Conservation (phyloP, 2,329 filamentous ascomycete species). For the Dryadomyces quercivorus region DNA sequence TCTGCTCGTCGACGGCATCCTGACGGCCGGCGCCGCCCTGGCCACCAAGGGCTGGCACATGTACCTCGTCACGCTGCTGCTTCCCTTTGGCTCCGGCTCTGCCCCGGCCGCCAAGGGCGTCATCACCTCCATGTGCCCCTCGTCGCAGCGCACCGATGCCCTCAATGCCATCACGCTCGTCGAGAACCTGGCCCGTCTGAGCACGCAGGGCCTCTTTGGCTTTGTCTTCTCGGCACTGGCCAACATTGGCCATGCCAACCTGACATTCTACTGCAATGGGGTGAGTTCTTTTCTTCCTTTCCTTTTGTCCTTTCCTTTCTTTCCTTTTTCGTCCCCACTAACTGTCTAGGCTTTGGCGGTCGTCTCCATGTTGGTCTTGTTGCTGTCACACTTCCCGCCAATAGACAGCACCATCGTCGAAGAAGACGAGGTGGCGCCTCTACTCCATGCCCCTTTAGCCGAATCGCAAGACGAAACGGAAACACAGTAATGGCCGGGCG, state of each 20-base stretch:
- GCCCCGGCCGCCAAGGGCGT: conserved; percentile 59
- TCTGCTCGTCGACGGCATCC: conserved; percentile 48
- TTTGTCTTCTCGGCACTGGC: conserved; percentile 54
- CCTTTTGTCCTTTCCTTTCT: neutral
- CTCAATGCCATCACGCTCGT: conserved; percentile 57
- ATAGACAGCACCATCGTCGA: conserved; percentile 22
- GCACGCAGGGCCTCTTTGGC: conserved; percentile 54
- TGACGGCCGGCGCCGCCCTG: conserved; percentile 52
- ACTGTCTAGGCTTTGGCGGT: conserved; percentile 37
- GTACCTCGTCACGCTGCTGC: conserved; percentile 50
- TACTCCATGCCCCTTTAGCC: neutral
- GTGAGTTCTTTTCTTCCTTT: conserved; percentile 22
- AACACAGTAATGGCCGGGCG: neutral
- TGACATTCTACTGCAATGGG: conserved; percentile 58
- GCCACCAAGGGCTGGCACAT: conserved; percentile 55
- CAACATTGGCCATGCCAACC: conserved; percentile 41
- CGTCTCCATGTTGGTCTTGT: conserved; percentile 25
- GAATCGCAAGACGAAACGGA: neutral
- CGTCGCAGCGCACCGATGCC: conserved; percentile 50
- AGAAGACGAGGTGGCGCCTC: neutral
- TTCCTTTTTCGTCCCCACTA: conserved; percentile 2
- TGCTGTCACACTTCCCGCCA: conserved; percentile 30
- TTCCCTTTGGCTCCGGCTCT: conserved; percentile 58
- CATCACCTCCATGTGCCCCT: conserved; percentile 58
- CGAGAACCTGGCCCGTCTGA: conserved; percentile 53